phyloP scores from a whole-genome alignment of 1,284 basidiomycete species.

The Lentinula novae-zelandiae region DNA sequence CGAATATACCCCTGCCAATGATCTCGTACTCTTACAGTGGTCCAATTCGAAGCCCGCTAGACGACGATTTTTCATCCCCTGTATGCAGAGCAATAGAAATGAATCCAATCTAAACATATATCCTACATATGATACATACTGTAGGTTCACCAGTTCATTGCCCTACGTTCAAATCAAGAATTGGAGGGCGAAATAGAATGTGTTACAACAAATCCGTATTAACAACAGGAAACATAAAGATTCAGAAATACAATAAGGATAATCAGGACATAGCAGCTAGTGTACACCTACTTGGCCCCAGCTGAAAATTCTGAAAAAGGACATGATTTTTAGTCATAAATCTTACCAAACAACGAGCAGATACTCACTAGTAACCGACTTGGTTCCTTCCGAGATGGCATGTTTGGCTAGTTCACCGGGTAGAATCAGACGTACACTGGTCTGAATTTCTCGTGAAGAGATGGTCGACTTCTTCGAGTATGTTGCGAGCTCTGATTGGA shows the following conservation, averaged over 20 bases:
- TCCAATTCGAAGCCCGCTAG: slow-evolving; percentile 84
- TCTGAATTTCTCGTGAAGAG: slow-evolving; percentile 85
- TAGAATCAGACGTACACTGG: slow-evolving; percentile 77
- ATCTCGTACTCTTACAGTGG: slow-evolving; percentile 48
- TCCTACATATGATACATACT: too few species aligned
- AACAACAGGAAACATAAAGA: background rate
- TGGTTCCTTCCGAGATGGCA: slow-evolving; percentile 57
- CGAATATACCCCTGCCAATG: slow-evolving; percentile 12
- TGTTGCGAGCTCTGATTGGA: slow-evolving; percentile 61
- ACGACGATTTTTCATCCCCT: background rate
- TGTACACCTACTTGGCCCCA: slow-evolving; percentile 10
- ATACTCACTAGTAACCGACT: slow-evolving; percentile 14
- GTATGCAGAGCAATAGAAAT: too few species aligned
- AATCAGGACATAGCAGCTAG: background rate
- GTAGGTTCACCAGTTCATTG: too few species aligned
- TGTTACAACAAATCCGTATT: slow-evolving; percentile 3
- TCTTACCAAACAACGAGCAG: background rate
- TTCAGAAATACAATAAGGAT: slow-evolving; percentile 9
- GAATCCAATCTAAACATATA: too few species aligned
- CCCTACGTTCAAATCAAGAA: too few species aligned
- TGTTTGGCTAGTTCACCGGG: slow-evolving; percentile 75
- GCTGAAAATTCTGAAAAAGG: slow-evolving; percentile 10
- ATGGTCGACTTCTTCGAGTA: slow-evolving; percentile 89
- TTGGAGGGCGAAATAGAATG: background rate
- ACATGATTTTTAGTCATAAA: background rate